Evolutionary conservation across 768 basidiomycete genomes (phyloP).

Genomic region (Leccinum pellstonianum): DNA sequence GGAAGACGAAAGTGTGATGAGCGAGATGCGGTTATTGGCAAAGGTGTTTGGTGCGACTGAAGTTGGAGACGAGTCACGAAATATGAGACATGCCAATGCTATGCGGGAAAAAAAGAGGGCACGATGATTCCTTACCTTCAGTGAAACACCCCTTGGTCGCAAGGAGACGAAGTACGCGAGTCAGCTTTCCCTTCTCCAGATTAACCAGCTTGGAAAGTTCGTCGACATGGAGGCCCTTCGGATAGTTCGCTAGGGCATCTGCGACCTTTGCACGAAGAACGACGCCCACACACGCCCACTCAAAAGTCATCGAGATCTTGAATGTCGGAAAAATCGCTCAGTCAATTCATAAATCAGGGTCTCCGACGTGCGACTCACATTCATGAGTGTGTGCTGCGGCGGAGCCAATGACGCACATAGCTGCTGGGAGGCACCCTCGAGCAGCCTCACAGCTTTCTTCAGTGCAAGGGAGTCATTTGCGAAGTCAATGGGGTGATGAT

Average conservation of each 20-base stretch:
- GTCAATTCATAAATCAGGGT: neutral
- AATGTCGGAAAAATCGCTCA: neutral
- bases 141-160: slow-evolving; percentile 31
- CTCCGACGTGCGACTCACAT: slow-evolving; percentile 12
- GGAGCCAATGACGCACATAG: slow-evolving; percentile 28
- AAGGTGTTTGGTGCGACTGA: slow-evolving; percentile 28
- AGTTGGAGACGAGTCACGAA: neutral
- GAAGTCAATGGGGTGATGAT: slow-evolving; percentile 24
- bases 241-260: too few relatives aligned
- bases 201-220: too few relatives aligned
- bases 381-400: slow-evolving; percentile 29
- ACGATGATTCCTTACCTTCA: slow-evolving; percentile 21
- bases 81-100: neutral
- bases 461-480: slow-evolving; percentile 18
- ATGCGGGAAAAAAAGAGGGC: neutral
- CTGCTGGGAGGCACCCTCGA: slow-evolving; percentile 29
- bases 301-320: too few relatives aligned
- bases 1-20: slow-evolving; percentile 21
- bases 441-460: slow-evolving; percentile 28
- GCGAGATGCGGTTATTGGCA: slow-evolving; percentile 37
- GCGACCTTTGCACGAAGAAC: too few relatives aligned
- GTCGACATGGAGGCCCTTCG: too few relatives aligned
- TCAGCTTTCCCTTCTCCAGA: slow-evolving; percentile 21
- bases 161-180: slow-evolving; percentile 31
- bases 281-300: too few relatives aligned